phyloP scores from a whole-genome alignment of 225 moss, liverwort and hornwort species.

The Bryum argenteum region DNA sequence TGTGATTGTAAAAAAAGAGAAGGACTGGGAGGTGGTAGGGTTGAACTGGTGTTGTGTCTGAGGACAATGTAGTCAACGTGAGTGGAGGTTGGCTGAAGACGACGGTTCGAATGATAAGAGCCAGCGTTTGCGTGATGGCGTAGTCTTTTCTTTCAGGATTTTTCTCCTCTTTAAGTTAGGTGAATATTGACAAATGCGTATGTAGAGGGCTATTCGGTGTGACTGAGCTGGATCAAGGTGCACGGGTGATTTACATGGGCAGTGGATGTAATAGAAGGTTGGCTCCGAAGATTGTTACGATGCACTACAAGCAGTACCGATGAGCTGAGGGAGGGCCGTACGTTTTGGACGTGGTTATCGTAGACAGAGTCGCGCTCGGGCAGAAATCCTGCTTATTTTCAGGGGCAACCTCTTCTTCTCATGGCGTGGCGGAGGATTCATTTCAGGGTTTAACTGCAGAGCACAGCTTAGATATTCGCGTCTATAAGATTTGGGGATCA shows the following conservation, averaged over 20 bases:
- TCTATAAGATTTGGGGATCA: neutral
- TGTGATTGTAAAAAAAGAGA: no score
- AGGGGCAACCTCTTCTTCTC: neutral
- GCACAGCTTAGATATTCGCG: neutral
- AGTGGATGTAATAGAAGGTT: neutral
- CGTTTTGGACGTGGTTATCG: neutral
- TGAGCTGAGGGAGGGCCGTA: constrained; percentile 3
- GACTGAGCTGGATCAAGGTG: neutral
- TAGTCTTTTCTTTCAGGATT: no score
- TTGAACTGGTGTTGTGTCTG: no score
- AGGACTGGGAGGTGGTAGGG: no score
- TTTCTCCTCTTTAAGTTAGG: no score
- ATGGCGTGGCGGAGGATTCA: neutral
- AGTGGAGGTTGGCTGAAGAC: no score
- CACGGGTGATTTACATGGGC: neutral
- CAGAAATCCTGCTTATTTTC: neutral
- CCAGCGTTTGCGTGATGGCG: no score
- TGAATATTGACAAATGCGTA: no score
- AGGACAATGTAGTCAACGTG: no score
- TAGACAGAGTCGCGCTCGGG: neutral
- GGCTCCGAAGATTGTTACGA: neutral
- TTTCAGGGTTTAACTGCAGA: neutral
- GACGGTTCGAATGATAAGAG: no score
- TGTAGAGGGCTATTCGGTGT: neutral
- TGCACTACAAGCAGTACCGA: neutral